phyloP scores from a whole-genome alignment of 345 rosid species.

The Carallia pectinifolia region DNA sequence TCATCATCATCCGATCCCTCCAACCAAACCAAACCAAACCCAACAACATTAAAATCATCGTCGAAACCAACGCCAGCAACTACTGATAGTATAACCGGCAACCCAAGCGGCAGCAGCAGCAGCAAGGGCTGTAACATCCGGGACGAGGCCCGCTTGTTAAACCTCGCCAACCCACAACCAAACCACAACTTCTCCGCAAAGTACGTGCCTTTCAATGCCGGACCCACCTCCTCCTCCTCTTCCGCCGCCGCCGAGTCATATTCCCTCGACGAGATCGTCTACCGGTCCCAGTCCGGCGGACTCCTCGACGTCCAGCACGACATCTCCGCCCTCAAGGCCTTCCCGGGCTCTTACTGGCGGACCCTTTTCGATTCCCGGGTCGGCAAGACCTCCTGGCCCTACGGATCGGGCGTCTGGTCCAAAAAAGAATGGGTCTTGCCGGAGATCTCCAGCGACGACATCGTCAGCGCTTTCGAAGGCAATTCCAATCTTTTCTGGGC shows the following conservation, averaged over 20 bases:
- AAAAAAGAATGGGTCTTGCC: conserved; percentile 29
- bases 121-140: conserved; percentile 34
- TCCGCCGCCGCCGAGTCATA: conserved; percentile 12
- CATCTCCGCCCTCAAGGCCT: conserved; percentile 19
- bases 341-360: conserved; percentile 26
- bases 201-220: conserved; percentile 56
- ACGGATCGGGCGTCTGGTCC: conserved; percentile 33
- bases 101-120: neutral
- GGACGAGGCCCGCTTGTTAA: conserved; percentile 52
- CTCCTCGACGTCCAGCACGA: conserved; percentile 35
- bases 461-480: conserved; percentile 29
- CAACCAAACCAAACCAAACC: neutral
- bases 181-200: conserved; percentile 44
- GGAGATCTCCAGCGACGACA: conserved; percentile 26
- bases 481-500: conserved; percentile 32
- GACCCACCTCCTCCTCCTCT: neutral
- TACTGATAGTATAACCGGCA: no score
- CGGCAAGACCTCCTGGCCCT: conserved; percentile 28
- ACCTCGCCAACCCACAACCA: conserved; percentile 19
- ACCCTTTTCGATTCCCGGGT: conserved; percentile 24
- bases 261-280: conserved; percentile 33
- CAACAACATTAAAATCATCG: no score
- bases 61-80: no score
- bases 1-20: conserved; percentile 8
- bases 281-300: conserved; percentile 24